phyloP scores from a whole-genome alignment of 2,329 filamentous ascomycete species.

The Diaporthe sp. region DNA sequence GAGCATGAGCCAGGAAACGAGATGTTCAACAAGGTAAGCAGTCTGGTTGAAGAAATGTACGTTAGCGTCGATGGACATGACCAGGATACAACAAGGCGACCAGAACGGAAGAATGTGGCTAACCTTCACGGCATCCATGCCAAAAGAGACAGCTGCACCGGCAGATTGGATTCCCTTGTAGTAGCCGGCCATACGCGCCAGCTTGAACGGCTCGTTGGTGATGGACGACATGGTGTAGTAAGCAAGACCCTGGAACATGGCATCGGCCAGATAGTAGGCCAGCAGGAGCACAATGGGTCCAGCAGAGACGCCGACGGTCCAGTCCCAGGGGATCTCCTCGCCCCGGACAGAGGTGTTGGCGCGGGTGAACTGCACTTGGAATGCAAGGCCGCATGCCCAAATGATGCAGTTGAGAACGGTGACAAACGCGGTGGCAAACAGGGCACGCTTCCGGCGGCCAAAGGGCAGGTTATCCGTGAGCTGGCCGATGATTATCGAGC shows the following conservation, averaged over 20 bases:
- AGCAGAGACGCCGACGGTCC: constrained; percentile 43
- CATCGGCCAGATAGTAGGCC: constrained; percentile 47
- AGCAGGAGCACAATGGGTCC: constrained; percentile 47
- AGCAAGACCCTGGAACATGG: constrained; percentile 64
- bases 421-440: constrained; percentile 67
- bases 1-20: constrained; percentile 46
- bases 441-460: constrained; percentile 72
- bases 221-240: constrained; percentile 83
- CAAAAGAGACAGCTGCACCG: constrained; percentile 69
- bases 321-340: constrained; percentile 46
- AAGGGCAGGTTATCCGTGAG: constrained; percentile 70
- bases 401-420: constrained; percentile 74
- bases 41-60: constrained; percentile 38
- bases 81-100: not conserved
- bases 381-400: constrained; percentile 80
- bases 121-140: constrained; percentile 52
- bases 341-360: constrained; percentile 40
- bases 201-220: constrained; percentile 79
- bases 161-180: constrained; percentile 87
- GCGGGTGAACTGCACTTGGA: constrained; percentile 67
- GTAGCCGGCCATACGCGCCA: constrained; percentile 82
- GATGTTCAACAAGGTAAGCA: constrained; percentile 45
- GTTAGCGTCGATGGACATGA: not conserved
- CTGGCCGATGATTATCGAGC: constrained; percentile 75
- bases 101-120: not conserved